Percentiles rank a stretch among this genome's conserved stretches.
phyloP scores from a whole-genome alignment of 164 flowering plant species.

The Litsea cubeba region DNA sequence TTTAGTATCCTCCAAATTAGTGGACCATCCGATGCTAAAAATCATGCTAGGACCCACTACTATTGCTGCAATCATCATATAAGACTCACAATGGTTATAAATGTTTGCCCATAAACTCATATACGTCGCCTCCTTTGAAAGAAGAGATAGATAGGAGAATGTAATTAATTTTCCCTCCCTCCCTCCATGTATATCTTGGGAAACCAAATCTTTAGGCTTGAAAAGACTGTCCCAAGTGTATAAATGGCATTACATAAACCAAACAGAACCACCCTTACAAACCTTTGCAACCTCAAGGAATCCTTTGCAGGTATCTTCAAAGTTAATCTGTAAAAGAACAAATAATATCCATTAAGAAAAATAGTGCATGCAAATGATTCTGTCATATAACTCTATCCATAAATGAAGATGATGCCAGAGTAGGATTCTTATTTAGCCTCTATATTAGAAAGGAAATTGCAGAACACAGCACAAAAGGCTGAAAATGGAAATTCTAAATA shows the following conservation, averaged over 20 bases:
- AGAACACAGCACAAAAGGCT: neutral
- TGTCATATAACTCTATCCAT: neutral
- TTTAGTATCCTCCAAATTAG: no score
- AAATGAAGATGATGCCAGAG: neutral
- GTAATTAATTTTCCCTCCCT: no score
- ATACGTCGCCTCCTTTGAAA: no score
- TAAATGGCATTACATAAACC: slow-evolving; percentile 1
- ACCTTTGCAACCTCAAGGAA: slow-evolving; percentile 99
- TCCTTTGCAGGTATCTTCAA: slow-evolving; percentile 99
- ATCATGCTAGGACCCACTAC: no score
- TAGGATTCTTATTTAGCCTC: neutral
- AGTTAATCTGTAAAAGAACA: slow-evolving; percentile 59
- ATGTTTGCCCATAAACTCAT: no score
- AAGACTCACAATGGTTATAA: no score
- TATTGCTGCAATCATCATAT: no score
- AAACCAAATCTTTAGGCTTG: slow-evolving; percentile 1
- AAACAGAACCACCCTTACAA: slow-evolving; percentile 5
- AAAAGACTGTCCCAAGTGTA: neutral
- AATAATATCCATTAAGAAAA: neutral
- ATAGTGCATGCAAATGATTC: neutral
- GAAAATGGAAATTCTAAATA: neutral
- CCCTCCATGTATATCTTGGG: neutral
- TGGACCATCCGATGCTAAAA: no score
- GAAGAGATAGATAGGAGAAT: no score
- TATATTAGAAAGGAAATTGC: neutral